Evolutionary conservation across 305 asterid genomes (phyloP), one percentile per base, ranked within the genome.

Genomic region (Lippia alba): DNA sequence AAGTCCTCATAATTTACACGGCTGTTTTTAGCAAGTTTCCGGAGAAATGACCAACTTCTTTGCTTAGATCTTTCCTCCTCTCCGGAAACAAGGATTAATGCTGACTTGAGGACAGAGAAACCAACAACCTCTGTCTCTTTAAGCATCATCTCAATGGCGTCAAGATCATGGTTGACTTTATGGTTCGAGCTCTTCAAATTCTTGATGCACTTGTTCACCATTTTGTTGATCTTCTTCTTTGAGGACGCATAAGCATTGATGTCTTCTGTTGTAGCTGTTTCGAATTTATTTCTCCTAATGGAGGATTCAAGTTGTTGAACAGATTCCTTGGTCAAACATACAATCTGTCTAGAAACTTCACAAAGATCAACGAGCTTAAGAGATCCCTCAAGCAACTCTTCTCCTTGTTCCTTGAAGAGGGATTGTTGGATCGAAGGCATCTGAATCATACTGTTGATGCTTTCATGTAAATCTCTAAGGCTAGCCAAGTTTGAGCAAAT

Each of bases 281-380:
- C 71, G 7, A 30, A 60, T 74, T 69, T 69, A 32, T 75, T 73
- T 61, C 85, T 73, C 56, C 85, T 54, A 2, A 85, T 61, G 57
- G 83, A 80, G 41, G 87, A 84, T 30, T 78, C 81, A 0, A 85
- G 78, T 6, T 75, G 78, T 49, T 74, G 79, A 16, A 74, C 51
- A 10, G 49, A 73, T 40, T 66, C 78, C 56, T 74, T 74, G 6
- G 41, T 60, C 41, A n/a, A 48, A 20, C 18, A 19, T 4, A 59
- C 67, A 9, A 66, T 3, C 9, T 73, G 62, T 65, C 68, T 33
- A 0, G 71, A 69, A 56, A 67, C 20, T 19, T 32, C 48, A 24
- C 82, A 78, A 9, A 65, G 72, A 66, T 78, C 79, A 12, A 78
- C 57, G 7, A 74, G 73, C 62, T 54, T 58, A 0, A 74, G 64